A percentile compares a stretch with the other conserved stretches of the same genome.
Evolutionary conservation across 306 rosid species (phyloP).

Genomic region (Pyrus bretschneideri): DNA sequence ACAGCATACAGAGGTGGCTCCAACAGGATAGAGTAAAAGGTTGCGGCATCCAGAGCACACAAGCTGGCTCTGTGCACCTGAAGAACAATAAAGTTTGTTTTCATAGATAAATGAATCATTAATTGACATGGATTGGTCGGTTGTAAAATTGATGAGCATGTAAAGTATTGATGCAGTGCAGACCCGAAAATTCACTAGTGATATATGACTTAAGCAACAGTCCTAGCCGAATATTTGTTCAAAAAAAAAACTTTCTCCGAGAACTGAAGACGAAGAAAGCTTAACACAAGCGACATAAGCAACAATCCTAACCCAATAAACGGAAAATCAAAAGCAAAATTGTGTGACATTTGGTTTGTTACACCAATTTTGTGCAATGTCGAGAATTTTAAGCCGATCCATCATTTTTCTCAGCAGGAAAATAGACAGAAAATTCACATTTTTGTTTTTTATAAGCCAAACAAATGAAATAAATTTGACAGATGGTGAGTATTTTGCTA

Average conservation of each 20-base stretch:
- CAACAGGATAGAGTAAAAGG: slow-evolving; percentile 82
- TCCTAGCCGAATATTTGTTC: no score
- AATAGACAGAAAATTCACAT: slow-evolving; percentile 22
- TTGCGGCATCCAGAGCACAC: slow-evolving; percentile 97
- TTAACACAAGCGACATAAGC: no score
- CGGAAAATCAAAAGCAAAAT: slow-evolving; percentile 11
- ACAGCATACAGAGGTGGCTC: slow-evolving; percentile 96
- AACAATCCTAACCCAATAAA: no score
- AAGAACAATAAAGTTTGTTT: neutral
- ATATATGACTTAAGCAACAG: no score
- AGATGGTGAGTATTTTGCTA: neutral
- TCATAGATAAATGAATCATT: neutral
- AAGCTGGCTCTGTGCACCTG: slow-evolving; percentile 90
- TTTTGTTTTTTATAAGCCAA: neutral
- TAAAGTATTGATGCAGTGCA: no score
- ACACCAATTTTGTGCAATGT: slow-evolving; percentile 13
- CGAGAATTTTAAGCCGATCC: slow-evolving; percentile 2
- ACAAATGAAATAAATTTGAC: neutral
- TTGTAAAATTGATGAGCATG: no score
- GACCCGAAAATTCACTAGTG: no score
- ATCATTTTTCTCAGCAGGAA: slow-evolving; percentile 1
- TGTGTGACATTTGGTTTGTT: slow-evolving; percentile 1
- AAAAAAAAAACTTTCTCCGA: no score
- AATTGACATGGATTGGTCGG: no score
- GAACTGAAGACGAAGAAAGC: no score